Conservation (phyloP, 2,329 filamentous ascomycete genomes). For the Pleoardoris graminearum region DNA sequence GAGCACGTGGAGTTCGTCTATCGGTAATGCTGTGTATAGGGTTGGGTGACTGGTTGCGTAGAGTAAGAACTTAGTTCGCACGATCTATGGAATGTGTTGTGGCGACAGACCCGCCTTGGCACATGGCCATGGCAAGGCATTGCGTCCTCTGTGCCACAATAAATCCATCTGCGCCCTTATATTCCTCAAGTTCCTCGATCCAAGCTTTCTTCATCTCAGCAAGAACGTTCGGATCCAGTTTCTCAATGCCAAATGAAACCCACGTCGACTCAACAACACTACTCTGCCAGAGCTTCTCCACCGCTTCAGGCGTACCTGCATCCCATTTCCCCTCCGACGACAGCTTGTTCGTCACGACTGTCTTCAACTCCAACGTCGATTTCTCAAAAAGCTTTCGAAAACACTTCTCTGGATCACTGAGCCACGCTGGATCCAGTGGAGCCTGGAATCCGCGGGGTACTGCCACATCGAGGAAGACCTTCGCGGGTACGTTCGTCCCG, state of each 20-base stretch:
- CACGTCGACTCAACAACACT: constrained; percentile 3
- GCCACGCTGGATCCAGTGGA: constrained; percentile 1
- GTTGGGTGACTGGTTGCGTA: no score
- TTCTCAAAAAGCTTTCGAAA: neutral
- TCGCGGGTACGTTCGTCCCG: constrained; percentile 4
- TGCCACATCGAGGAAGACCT: constrained; percentile 8
- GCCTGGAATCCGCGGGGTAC: constrained; percentile 3
- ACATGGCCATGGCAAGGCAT: neutral
- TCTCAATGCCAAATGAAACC: constrained; percentile 5
- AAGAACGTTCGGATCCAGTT: neutral
- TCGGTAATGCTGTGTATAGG: no score
- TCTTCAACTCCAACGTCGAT: neutral
- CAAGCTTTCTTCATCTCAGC: constrained; percentile 2
- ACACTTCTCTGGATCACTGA: neutral
- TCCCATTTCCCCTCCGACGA: neutral
- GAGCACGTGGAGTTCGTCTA: no score
- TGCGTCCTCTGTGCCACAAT: neutral
- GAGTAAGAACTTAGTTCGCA: no score
- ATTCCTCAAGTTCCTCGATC: neutral
- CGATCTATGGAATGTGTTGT: no score
- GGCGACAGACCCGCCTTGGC: no score
- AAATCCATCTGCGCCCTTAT: neutral
- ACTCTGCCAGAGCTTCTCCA: constrained; percentile 6
- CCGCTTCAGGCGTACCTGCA: neutral
- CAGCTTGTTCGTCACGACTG: neutral